phyloP scores from a whole-genome alignment of 176 grass and related monocot species.

The Aegilops speltoides region DNA sequence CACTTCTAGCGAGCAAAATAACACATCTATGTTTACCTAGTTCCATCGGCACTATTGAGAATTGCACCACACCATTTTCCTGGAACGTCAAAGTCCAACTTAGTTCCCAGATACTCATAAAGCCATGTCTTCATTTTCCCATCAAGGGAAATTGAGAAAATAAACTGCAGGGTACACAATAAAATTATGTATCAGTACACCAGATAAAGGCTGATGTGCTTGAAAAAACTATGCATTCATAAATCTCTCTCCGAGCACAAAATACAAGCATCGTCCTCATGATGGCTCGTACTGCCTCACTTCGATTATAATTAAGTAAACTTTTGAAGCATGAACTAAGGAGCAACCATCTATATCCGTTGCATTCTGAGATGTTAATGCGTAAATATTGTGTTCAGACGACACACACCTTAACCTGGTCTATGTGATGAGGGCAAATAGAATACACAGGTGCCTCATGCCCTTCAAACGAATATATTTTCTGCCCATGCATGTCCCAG shows the following conservation, averaged over 20 bases:
- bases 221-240: not conserved
- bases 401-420: conserved; percentile 65
- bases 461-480: conserved; percentile 76
- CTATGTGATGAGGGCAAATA: conserved; percentile 82
- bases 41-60: conserved; percentile 89
- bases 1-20: not conserved
- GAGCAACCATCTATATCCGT: conserved; percentile 1
- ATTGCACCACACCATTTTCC: conserved; percentile 90
- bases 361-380: not conserved
- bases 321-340: not conserved
- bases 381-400: not conserved
- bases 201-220: not conserved
- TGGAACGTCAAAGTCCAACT: conserved; percentile 85
- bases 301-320: not conserved
- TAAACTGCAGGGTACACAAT: conserved; percentile 59
- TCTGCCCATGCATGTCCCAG: conserved; percentile 81
- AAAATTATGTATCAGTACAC: conserved; percentile 6
- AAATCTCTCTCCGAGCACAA: not conserved
- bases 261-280: not conserved
- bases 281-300: not conserved
- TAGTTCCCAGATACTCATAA: conserved; percentile 90
- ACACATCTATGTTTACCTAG: conserved; percentile 50
- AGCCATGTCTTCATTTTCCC: conserved; percentile 99
- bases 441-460: conserved; percentile 94
- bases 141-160: conserved; percentile 88